A percentile compares a stretch with the other conserved stretches of the same genome.
Conservation (phyloP, 805 yeast species). For the Schwanniomyces sp. region DNA sequence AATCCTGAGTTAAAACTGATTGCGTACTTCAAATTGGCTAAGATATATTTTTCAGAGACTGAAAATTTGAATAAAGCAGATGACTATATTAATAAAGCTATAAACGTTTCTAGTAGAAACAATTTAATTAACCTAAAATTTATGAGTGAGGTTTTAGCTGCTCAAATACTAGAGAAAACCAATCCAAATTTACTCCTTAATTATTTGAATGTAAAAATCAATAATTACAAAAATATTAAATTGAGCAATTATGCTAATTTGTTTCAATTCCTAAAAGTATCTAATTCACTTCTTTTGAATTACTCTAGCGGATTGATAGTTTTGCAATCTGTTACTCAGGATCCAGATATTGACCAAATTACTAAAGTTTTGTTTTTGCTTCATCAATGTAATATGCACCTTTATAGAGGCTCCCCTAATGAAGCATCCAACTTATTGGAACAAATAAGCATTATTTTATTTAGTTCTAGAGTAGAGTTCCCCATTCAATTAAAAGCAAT, state of each 20-base stretch:
- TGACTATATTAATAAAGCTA: conserved; percentile 31
- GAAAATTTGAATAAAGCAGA: conserved; percentile 41
- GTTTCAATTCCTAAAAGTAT: conserved; percentile 29
- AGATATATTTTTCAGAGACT: conserved; percentile 42
- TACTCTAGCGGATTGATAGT: conserved; percentile 20
- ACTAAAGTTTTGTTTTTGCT: conserved; percentile 23
- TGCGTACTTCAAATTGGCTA: conserved; percentile 35
- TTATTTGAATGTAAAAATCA: conserved; percentile 26
- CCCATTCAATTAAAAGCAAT: conserved; percentile 37
- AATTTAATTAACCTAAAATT: conserved; percentile 20
- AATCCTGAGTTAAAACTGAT: conserved; percentile 30
- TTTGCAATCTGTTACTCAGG: conserved; percentile 12
- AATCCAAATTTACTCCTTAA: conserved; percentile 24
- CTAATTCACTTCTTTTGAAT: conserved; percentile 26
- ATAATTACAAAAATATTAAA: conserved; percentile 14
- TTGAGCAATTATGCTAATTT: conserved; percentile 19
- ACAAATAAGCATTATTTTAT: conserved; percentile 11
- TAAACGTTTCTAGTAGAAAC: conserved; percentile 27
- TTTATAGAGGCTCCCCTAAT: conserved; percentile 26
- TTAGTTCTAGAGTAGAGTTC: conserved; percentile 1
- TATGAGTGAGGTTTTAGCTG: conserved; percentile 34
- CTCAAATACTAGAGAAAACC: conserved; percentile 32
- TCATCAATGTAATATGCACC: conserved; percentile 25
- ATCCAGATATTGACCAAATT: conserved; percentile 9
- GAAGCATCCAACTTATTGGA: conserved; percentile 14